Base-by-base conservation (phyloP, 495 filamentous ascomycete genomes). In the Sordaria brevicollis region DNA sequence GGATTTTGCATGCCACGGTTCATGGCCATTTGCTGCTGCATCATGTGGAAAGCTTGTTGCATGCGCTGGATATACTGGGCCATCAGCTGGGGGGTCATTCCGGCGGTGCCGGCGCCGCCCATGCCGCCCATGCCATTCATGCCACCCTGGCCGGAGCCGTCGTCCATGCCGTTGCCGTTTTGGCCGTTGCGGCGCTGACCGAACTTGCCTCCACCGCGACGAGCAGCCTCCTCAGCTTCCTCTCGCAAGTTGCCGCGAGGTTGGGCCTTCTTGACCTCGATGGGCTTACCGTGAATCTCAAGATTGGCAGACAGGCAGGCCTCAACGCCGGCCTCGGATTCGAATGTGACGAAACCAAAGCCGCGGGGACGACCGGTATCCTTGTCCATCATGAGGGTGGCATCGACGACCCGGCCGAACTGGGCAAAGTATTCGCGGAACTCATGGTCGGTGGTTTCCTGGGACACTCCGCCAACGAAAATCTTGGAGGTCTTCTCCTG, bases 361-460 rank as follows among this genome's bases (percentile, higher is more conserved):
- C 95, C 95, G 71, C 95, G 89, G 4, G 95, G 95, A 29, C 95
- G 89, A 36, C 94, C 94, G 8, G 95, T 98, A 76, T 99, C 95
- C 80, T 99, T 99, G 80, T 99, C 95, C 87, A 99, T 99, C 95
- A 99, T 99, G 21, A 99, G 86, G 1, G 95, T 99, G 11, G 95
- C 95, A 79, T 99, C 95, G 57, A 99, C 89, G 35, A 99, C 95
- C 68, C 95, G 89, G 43, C 95, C 95, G 75, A 97, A 99, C 77
- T 96, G 92, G 79, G 90, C 91, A 80, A 99, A 99, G 80, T 97
- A 99, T 43, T 94, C 88, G 75, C 93, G 93, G 80, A 99, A 99
- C 76, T 98, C 93, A 49, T 92, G 88, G 73, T 99, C 95, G 1
- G 91, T 97, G 0, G 94, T 94, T 74, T 99, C 95, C 83, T 97